A percentile compares a stretch with the other conserved stretches of the same genome.
phyloP scores from a whole-genome alignment of 495 filamentous ascomycete species.

The Schizothecium vesticola region DNA sequence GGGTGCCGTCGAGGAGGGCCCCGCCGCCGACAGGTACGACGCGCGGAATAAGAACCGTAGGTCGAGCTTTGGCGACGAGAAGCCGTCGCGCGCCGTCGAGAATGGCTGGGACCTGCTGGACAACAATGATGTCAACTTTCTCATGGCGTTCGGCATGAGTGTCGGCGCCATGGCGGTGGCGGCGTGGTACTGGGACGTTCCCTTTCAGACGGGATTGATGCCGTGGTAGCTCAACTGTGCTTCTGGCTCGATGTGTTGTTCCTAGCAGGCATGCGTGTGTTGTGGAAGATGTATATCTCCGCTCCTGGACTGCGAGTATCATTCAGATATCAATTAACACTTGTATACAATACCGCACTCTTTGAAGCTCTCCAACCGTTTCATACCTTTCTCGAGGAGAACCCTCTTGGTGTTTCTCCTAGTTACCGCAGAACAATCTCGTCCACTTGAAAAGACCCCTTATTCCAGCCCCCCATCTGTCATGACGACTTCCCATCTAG shows the following conservation, averaged over 20 bases:
- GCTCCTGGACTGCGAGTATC: not conserved
- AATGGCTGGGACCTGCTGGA: conserved; percentile 73
- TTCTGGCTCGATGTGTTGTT: not conserved
- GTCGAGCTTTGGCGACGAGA: conserved; percentile 48
- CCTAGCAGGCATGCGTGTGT: not conserved
- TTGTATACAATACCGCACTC: not conserved
- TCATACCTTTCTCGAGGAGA: too few species aligned
- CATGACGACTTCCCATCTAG: too few species aligned
- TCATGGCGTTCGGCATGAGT: conserved; percentile 83
- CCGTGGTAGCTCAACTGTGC: not conserved
- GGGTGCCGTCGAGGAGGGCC: conserved; percentile 20
- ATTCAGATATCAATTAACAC: not conserved
- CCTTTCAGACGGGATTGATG: conserved; percentile 34
- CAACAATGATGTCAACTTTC: conserved; percentile 89
- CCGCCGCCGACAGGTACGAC: conserved; percentile 33
- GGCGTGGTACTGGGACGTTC: conserved; percentile 47
- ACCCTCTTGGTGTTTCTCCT: too few species aligned
- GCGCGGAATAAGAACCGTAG: conserved; percentile 37
- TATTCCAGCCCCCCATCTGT: too few species aligned
- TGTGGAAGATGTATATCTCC: not conserved
- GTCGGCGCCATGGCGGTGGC: conserved; percentile 65
- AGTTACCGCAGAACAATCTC: too few species aligned
- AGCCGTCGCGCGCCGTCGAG: conserved; percentile 65
- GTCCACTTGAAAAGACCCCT: too few species aligned
- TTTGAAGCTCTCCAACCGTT: too few species aligned